These are phyloP conservation scores for Hordeum pubiflorum DNA, from an alignment of 202 grass and related monocot genomes.

Conservation along the genomic window DNA sequence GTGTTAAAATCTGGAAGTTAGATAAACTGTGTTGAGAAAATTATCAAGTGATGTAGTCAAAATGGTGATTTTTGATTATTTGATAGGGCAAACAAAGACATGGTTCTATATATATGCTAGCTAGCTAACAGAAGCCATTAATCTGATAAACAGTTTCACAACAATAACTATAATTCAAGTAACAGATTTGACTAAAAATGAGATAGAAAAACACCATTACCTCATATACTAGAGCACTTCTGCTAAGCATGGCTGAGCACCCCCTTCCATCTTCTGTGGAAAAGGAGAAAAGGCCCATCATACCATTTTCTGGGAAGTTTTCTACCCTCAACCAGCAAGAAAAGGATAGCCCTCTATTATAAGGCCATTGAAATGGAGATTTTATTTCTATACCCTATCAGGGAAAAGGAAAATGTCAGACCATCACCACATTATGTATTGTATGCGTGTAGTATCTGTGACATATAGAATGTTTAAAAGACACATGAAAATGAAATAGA, in stretches of 20 bases:
- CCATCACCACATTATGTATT: not conserved
- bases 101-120: not conserved
- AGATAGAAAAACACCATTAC: slow-evolving; percentile 20
- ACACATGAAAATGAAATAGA: not conserved
- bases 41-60: not conserved
- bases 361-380: slow-evolving; percentile 67
- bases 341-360: slow-evolving; percentile 65
- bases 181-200: slow-evolving; percentile 14
- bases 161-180: slow-evolving; percentile 3
- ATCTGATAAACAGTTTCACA: not conserved
- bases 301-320: slow-evolving; percentile 57
- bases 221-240: slow-evolving; percentile 66
- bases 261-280: slow-evolving; percentile 62
- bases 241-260: slow-evolving; percentile 54
- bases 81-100: not conserved
- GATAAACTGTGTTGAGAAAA: not conserved
- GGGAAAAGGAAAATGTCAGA: slow-evolving; percentile 16
- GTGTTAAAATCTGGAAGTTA: not conserved
- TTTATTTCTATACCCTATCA: slow-evolving; percentile 65
- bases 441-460: not conserved
- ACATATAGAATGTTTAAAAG: not conserved
- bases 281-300: slow-evolving; percentile 82
- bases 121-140: not conserved
- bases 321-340: slow-evolving; percentile 76
- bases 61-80: not conserved